Percentiles rank a stretch among this genome's conserved stretches.
These are phyloP conservation scores for Fraxinus albicans DNA, from an alignment of 305 asterid species.

Conservation along the genomic window DNA sequence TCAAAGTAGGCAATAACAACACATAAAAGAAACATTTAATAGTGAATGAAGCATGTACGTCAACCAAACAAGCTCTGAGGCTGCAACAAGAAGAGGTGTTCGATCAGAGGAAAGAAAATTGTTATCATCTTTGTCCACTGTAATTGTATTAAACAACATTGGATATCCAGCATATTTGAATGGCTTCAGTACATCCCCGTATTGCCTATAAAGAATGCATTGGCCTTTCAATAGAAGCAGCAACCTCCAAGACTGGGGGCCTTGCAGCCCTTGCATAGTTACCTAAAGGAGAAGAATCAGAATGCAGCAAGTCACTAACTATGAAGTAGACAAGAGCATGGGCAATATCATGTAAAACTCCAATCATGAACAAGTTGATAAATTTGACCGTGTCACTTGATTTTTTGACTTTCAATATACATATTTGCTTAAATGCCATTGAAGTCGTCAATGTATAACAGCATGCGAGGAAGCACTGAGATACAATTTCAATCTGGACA, in stretches of 20 bases:
- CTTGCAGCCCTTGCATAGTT: constrained; percentile 97
- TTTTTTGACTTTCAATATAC: constrained; percentile 7
- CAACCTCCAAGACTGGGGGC: constrained; percentile 96
- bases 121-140: constrained; percentile 86
- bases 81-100: constrained; percentile 86
- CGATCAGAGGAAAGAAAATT: constrained; percentile 94
- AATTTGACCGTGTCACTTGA: constrained; percentile 14
- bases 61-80: constrained; percentile 98
- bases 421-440: constrained; percentile 9
- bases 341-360: not conserved
- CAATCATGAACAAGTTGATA: not conserved
- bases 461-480: not conserved
- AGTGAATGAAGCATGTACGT: constrained; percentile 54
- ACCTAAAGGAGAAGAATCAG: constrained; percentile 47
- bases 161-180: constrained; percentile 99
- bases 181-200: constrained; percentile 83
- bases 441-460: not conserved
- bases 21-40: constrained; percentile 7
- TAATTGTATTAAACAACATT: constrained; percentile 87
- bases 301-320: constrained; percentile 14
- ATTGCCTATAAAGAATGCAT: constrained; percentile 88
- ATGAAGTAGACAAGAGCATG: constrained; percentile 9
- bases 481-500: not conserved
- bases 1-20: not conserved
- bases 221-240: constrained; percentile 90